A percentile compares a stretch with the other conserved stretches of the same genome.
Conservation (phyloP, 148 eudicot species). For the Amaranthus palmeri region DNA sequence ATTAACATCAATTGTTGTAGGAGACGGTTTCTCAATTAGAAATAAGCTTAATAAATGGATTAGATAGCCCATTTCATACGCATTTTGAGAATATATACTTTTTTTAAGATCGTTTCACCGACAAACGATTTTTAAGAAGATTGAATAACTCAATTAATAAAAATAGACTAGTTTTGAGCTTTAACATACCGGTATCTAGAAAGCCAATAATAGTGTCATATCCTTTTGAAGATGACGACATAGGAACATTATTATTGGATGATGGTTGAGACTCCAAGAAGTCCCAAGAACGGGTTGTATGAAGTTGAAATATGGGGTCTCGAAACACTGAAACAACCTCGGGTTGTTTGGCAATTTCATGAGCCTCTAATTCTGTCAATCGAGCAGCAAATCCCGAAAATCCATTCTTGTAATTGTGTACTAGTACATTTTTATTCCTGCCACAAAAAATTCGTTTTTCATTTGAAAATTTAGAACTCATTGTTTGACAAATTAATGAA, state of each 20-base stretch:
- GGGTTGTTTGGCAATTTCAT: slow-evolving; percentile 31
- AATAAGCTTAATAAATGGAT: no score
- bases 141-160: no score
- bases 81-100: not conserved
- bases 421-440: slow-evolving; percentile 47
- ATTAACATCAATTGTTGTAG: no score
- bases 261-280: slow-evolving; percentile 32
- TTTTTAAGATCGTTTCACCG: no score
- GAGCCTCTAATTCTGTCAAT: slow-evolving; percentile 48
- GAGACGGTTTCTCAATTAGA: not conserved
- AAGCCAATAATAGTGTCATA: slow-evolving; percentile 57
- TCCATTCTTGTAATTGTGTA: slow-evolving; percentile 50
- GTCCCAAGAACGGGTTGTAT: slow-evolving; percentile 75
- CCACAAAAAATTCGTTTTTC: not conserved
- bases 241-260: not conserved
- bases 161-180: no score
- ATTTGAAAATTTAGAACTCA: no score
- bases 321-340: slow-evolving; percentile 74
- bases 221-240: slow-evolving; percentile 14
- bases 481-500: no score
- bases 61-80: not conserved
- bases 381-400: slow-evolving; percentile 66
- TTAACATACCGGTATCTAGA: slow-evolving; percentile 55
- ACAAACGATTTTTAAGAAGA: no score
- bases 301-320: slow-evolving; percentile 56